These are phyloP conservation scores for Fusarium dlaminii DNA, from an alignment of 2,329 filamentous ascomycete species.

Conservation along the genomic window DNA sequence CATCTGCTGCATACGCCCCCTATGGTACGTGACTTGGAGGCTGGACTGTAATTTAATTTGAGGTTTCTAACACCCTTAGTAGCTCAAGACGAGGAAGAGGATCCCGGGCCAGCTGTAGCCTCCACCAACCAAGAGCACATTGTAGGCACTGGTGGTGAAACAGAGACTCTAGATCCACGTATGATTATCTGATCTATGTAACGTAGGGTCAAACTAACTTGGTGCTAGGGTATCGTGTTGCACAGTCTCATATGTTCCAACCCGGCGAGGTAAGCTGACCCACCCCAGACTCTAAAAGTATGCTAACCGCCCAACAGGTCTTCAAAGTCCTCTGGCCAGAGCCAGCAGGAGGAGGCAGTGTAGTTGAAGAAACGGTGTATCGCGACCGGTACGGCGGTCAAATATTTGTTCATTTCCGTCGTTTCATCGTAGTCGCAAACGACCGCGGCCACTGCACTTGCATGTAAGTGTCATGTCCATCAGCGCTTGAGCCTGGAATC, in stretches of 20 bases:
- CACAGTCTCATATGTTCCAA: conserved; percentile 50
- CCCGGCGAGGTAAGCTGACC: conserved; percentile 51
- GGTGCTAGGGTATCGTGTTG: conserved; percentile 52
- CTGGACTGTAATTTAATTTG: neutral
- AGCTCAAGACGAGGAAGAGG: conserved; percentile 37
- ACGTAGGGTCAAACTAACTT: conserved; percentile 6
- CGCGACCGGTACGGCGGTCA: conserved; percentile 49
- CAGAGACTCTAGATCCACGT: conserved; percentile 51
- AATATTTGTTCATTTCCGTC: conserved; percentile 61
- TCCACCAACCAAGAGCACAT: conserved; percentile 22
- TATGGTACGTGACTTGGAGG: conserved; percentile 7
- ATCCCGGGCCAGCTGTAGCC: conserved; percentile 39
- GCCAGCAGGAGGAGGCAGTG: conserved; percentile 53
- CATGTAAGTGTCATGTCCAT: conserved; percentile 55
- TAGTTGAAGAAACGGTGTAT: conserved; percentile 48
- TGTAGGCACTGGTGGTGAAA: conserved; percentile 24
- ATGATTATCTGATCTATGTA: conserved; percentile 8
- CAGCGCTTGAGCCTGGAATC: neutral
- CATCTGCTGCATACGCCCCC: conserved; percentile 7
- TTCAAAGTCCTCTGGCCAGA: conserved; percentile 67
- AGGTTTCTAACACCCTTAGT: neutral
- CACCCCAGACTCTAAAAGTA: neutral
- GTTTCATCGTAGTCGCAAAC: conserved; percentile 64
- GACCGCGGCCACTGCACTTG: conserved; percentile 64
- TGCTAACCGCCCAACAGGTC: conserved; percentile 49